Percentiles rank a stretch among this genome's conserved stretches.
phyloP scores from a whole-genome alignment of 2,329 filamentous ascomycete species.

The Diaporthe amygdali region DNA sequence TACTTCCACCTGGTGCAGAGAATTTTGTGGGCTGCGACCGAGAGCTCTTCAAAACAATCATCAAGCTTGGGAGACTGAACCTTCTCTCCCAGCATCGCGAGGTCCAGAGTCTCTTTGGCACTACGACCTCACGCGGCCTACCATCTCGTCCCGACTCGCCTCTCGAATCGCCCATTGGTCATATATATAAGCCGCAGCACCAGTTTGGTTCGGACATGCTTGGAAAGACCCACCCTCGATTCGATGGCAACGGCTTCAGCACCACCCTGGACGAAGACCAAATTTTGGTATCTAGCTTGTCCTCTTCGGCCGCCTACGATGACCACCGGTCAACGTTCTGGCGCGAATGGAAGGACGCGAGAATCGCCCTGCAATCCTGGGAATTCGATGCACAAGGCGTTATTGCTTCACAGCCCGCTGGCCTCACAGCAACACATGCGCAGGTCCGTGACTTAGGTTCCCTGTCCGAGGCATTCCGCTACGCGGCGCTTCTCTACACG shows the following conservation, averaged over 20 bases:
- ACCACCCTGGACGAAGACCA: conserved; percentile 62
- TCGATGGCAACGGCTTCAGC: conserved; percentile 72
- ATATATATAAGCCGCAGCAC: conserved; percentile 45
- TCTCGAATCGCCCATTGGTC: conserved; percentile 46
- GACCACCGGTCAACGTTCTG: conserved; percentile 74
- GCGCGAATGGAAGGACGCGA: conserved; percentile 84
- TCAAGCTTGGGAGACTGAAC: conserved; percentile 83
- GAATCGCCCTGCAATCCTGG: conserved; percentile 79
- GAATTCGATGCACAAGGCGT: conserved; percentile 68
- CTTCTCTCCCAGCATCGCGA: conserved; percentile 75
- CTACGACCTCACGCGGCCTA: conserved; percentile 27
- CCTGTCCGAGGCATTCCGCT: conserved; percentile 89
- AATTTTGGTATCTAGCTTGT: conserved; percentile 46
- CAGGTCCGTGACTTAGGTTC: conserved; percentile 78
- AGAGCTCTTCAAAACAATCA: conserved; percentile 84
- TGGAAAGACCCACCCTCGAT: conserved; percentile 43
- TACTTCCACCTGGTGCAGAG: conserved; percentile 70
- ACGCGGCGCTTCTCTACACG: conserved; percentile 86
- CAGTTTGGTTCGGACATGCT: conserved; percentile 33
- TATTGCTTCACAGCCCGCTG: conserved; percentile 53
- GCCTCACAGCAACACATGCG: conserved; percentile 46
- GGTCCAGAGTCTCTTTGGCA: conserved; percentile 46
- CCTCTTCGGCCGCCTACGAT: conserved; percentile 54
- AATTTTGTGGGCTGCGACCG: conserved; percentile 89
- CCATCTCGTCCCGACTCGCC: conserved; percentile 43